Base-by-base conservation (phyloP, 495 filamentous ascomycete genomes). In the Aspergillus bridgeri region DNA sequence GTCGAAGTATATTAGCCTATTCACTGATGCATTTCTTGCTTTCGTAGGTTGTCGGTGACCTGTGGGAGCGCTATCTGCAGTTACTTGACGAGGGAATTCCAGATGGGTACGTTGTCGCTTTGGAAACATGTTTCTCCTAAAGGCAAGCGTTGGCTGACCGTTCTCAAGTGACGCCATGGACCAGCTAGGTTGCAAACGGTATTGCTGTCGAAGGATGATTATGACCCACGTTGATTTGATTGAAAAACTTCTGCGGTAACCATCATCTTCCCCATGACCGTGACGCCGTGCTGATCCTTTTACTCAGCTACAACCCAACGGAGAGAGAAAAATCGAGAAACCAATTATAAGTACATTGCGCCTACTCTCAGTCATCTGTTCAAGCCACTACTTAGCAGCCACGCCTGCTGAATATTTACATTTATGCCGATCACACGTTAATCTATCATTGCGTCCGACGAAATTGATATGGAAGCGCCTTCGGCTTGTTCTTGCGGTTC, bases 181-280 rank as follows among this genome's bases (percentile, higher is more conserved):
- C 69, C 78, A 89, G 59, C 85, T 98, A 8, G 91, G 91, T 27
- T 91, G 92, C 77, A 91, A 90, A 72, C 85, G 94, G 38, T 98
- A 98, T 76, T 98, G 94, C 80, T 98, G 94, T 75, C 89, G 94
- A 48, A 86, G 94, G 69, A 98, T 98, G 94, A 81, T 98, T 65
- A 96, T 98, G 91, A 98, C 94, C n/a, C 94, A 98, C 71, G 95
- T 98, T 60, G 94, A 98, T 69, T 78, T 98, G 53, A 98, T 98
- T 60, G 94, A 98, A 81, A 98, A 98, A 79, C 83, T 98, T 19
- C 82, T 98, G 22, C 91, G 93, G 92, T 98, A 83, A 64, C 81
- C 60, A 3, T 38, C 13, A 20, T 47, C 43, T 20, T 9, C 33
- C 19, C 15, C 11, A 19, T 22, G 19, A 24, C 3, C 17, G 15